These are phyloP conservation scores for Vickermania spadyakhi DNA, from an alignment of 208 protist species.

Conservation along the genomic window DNA sequence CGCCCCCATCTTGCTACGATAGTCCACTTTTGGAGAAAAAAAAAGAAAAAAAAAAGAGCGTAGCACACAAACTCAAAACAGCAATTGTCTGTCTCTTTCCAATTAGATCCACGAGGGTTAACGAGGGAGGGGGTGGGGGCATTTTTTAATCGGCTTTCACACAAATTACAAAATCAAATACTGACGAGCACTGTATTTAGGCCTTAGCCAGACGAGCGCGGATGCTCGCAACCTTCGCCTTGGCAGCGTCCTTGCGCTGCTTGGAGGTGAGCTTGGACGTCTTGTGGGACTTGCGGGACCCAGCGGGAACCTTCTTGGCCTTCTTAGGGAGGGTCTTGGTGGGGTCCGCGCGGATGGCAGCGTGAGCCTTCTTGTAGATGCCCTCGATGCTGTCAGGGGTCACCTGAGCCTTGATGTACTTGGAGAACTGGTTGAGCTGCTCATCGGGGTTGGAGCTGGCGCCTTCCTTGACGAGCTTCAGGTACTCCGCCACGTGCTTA, in stretches of 20 bases:
- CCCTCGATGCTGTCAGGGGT: constrained; percentile 89
- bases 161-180: constrained; percentile 1
- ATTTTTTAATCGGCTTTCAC: too few relatives aligned
- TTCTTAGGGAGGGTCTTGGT: constrained; percentile 53
- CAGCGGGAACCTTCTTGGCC: constrained; percentile 30
- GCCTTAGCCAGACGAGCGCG: constrained; percentile 34
- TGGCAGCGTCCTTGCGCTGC: constrained; percentile 49
- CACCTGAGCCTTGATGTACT: constrained; percentile 92
- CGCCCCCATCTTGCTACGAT: constrained; percentile 89
- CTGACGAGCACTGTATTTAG: neutral
- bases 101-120: too few relatives aligned
- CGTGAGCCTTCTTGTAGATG: constrained; percentile 94
- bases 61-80: too few relatives aligned
- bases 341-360: constrained; percentile 91
- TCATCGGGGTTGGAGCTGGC: constrained; percentile 81
- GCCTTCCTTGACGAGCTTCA: constrained; percentile 95
- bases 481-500: constrained; percentile 97
- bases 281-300: constrained; percentile 36
- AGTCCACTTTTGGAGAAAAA: neutral
- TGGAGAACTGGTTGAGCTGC: constrained; percentile 92
- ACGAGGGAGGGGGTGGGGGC: too few relatives aligned
- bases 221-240: constrained; percentile 56
- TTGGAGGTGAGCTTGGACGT: constrained; percentile 31
- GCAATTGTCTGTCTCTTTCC: too few relatives aligned
- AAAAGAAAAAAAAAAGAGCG: neutral